phyloP scores from a whole-genome alignment of 179 eudicot species.

The Camellia oleifera region DNA sequence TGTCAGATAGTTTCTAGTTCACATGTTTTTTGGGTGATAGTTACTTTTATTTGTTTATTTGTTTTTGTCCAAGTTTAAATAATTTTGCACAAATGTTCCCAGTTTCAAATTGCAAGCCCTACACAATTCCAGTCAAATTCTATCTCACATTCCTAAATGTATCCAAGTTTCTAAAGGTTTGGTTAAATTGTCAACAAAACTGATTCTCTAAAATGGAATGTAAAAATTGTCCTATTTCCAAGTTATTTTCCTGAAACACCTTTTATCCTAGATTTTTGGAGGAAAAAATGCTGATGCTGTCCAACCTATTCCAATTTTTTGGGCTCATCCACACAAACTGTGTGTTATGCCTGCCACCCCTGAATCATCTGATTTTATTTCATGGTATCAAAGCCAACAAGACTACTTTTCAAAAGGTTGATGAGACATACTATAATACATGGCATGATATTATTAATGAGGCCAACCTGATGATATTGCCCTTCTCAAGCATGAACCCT shows the following conservation, averaged over 20 bases:
- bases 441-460: not conserved
- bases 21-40: too few relatives aligned
- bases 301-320: not conserved
- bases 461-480: not conserved
- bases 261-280: not conserved
- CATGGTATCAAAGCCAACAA: too few relatives aligned
- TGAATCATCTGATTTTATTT: too few relatives aligned
- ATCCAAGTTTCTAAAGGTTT: not conserved
- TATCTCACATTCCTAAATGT: not conserved
- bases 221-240: not conserved
- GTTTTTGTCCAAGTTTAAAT: not conserved
- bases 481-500: not conserved
- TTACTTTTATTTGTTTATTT: too few relatives aligned
- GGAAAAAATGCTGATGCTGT: not conserved
- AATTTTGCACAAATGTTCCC: not conserved
- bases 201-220: not conserved
- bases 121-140: not conserved
- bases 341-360: too few relatives aligned
- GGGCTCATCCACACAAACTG: not conserved
- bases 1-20: not conserved
- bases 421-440: not conserved
- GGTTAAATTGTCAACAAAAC: not conserved
- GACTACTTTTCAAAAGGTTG: not conserved
- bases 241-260: not conserved
- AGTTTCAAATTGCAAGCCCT: not conserved